Percentiles rank a stretch among this genome's conserved stretches.
Conservation (phyloP, 305 asterid species). For the Rubia balearica region DNA sequence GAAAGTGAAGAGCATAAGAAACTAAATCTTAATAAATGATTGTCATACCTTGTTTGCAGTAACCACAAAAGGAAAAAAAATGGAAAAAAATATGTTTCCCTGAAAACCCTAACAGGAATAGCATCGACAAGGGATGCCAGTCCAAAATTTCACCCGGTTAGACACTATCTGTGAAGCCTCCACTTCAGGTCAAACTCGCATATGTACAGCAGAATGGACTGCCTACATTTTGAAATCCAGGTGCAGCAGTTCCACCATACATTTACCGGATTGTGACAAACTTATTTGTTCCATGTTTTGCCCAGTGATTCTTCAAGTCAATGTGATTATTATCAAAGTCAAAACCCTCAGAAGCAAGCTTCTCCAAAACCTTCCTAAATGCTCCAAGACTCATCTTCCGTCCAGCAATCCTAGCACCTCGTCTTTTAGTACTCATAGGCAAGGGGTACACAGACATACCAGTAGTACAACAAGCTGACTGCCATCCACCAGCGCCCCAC, state of each 20-base stretch:
- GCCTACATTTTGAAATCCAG: conserved; percentile 26
- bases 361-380: conserved; percentile 79
- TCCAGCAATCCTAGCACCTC: conserved; percentile 88
- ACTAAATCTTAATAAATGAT: conserved; percentile 10
- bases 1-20: background rate
- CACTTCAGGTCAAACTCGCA: conserved; percentile 32
- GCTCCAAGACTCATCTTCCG: conserved; percentile 95
- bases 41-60: conserved; percentile 16
- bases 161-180: conserved; percentile 46
- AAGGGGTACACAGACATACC: conserved; percentile 61
- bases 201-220: conserved; percentile 50
- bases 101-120: conserved; percentile 30
- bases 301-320: conserved; percentile 84
- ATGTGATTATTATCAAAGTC: conserved; percentile 62
- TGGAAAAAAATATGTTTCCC: conserved; percentile 21
- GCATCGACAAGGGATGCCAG: conserved; percentile 19
- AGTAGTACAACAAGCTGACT: conserved; percentile 91
- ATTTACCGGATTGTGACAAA: conserved; percentile 73
- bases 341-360: conserved; percentile 66
- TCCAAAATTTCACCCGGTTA: conserved; percentile 31
- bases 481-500: conserved; percentile 99
- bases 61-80: conserved; percentile 30
- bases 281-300: conserved; percentile 92
- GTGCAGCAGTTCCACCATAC: conserved; percentile 28
- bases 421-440: conserved; percentile 81